Evolutionary conservation across 495 filamentous ascomycete species (phyloP).

Genomic region (Aspergillus baeticus): DNA sequence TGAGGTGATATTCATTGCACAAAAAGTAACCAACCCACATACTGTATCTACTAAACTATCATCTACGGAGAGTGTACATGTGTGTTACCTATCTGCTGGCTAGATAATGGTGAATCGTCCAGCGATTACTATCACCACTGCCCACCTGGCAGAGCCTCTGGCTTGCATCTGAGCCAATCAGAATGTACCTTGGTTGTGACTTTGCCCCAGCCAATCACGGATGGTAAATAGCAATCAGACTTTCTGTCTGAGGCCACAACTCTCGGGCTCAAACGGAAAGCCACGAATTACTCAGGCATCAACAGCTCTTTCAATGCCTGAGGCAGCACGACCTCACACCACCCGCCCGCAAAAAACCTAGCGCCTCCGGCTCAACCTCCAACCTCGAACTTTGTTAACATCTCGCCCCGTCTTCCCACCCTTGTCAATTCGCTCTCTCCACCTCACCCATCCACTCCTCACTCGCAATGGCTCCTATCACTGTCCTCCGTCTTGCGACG

Average conservation of each 20-base stretch:
- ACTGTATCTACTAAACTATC: too few relatives aligned
- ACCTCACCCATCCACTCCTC: constrained; percentile 25
- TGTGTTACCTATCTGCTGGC: too few relatives aligned
- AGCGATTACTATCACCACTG: too few relatives aligned
- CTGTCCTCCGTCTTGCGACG: constrained; percentile 67
- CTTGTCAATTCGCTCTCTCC: constrained; percentile 28
- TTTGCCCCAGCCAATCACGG: constrained; percentile 29
- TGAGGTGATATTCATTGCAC: too few relatives aligned
- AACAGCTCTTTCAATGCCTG: constrained; percentile 16
- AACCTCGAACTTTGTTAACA: constrained; percentile 35
- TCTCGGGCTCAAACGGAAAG: constrained; percentile 18
- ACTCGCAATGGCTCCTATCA: constrained; percentile 61
- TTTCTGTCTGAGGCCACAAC: constrained; percentile 34
- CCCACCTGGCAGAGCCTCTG: background rate
- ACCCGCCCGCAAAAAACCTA: constrained; percentile 47
- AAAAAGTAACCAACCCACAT: too few relatives aligned
- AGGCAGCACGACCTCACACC: constrained; percentile 41
- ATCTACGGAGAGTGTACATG: too few relatives aligned
- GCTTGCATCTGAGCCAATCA: constrained; percentile 8
- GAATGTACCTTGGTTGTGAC: background rate
- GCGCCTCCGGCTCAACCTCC: constrained; percentile 31
- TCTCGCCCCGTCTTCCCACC: constrained; percentile 36
- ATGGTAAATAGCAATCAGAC: constrained; percentile 24
- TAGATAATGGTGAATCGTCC: too few relatives aligned
- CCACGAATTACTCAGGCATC: constrained; percentile 12